Conservation (phyloP, 2,329 filamentous ascomycete species). For the Fusarium burgessii region DNA sequence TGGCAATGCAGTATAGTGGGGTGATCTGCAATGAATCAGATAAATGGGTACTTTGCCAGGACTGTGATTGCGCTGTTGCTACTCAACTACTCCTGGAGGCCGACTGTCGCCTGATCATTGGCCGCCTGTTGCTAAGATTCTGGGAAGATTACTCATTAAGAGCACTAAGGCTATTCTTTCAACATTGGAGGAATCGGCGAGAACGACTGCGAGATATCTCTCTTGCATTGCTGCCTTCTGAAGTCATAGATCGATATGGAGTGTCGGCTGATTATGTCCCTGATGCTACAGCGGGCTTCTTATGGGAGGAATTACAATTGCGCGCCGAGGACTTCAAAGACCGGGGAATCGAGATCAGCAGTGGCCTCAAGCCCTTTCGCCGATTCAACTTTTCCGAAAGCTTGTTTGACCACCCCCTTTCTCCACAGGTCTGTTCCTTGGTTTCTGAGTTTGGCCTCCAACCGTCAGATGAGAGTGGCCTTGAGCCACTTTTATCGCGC, state of each 20-base stretch:
- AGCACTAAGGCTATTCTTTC: background rate
- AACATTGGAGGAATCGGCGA: background rate
- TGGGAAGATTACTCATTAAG: background rate
- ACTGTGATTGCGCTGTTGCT: background rate
- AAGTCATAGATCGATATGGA: background rate
- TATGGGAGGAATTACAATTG: background rate
- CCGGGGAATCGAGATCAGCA: background rate
- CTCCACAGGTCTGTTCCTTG: background rate
- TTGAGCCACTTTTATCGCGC: background rate
- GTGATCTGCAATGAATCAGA: background rate
- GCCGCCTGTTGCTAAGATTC: rapidly evolving
- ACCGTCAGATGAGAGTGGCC: background rate
- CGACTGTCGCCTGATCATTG: background rate
- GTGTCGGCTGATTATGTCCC: background rate
- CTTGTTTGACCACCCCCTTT: background rate
- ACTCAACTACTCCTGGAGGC: background rate
- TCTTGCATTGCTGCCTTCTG: background rate
- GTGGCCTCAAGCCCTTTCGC: background rate
- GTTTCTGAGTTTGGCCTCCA: background rate
- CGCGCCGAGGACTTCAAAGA: rapidly evolving
- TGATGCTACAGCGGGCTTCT: background rate
- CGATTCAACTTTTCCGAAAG: rapidly evolving
- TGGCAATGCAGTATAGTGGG: background rate
- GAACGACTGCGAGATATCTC: background rate
- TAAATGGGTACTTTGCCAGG: background rate